phyloP scores from a whole-genome alignment of 2,329 filamentous ascomycete genomes.

The Colletotrichum gigasporum region DNA sequence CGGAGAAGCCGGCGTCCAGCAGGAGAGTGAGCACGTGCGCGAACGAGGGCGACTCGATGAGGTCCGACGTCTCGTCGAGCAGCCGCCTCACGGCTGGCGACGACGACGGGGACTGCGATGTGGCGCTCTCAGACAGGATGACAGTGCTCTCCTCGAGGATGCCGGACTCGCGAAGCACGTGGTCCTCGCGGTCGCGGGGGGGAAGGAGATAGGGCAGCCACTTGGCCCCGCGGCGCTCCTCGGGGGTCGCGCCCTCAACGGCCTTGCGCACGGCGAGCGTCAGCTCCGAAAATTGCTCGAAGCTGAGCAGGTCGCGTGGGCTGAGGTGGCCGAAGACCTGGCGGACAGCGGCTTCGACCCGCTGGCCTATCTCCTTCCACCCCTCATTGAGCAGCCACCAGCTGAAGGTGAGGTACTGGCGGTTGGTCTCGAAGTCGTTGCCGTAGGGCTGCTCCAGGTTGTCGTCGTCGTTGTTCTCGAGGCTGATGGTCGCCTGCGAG shows the following conservation, averaged over 20 bases:
- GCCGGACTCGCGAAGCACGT: slow-evolving; percentile 86
- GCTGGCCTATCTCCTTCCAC: slow-evolving; percentile 83
- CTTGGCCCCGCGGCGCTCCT: slow-evolving; percentile 56
- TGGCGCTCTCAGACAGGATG: slow-evolving; percentile 40
- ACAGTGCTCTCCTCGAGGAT: slow-evolving; percentile 68
- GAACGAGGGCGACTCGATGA: slow-evolving; percentile 94
- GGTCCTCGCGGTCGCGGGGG: slow-evolving; percentile 78
- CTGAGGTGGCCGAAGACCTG: slow-evolving; percentile 91
- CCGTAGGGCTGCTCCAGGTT: slow-evolving; percentile 83
- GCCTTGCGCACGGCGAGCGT: slow-evolving; percentile 85
- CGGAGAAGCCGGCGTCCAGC: slow-evolving; percentile 87
- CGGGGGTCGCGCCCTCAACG: slow-evolving; percentile 72
- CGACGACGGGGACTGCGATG: slow-evolving; percentile 53
- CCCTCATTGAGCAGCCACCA: slow-evolving; percentile 97
- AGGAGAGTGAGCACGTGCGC: slow-evolving; percentile 85
- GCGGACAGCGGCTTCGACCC: slow-evolving; percentile 85
- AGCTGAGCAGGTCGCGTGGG: slow-evolving; percentile 86
- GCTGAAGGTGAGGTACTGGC: slow-evolving; percentile 93
- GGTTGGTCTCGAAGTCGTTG: slow-evolving; percentile 95
- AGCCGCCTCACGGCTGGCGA: slow-evolving; percentile 77
- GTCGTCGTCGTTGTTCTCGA: slow-evolving; percentile 95
- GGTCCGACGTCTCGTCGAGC: slow-evolving; percentile 93
- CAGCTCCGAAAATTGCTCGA: slow-evolving; percentile 82
- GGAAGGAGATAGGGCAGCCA: slow-evolving; percentile 91
- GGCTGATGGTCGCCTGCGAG: slow-evolving; percentile 79